phyloP scores from a whole-genome alignment of 805 yeast genomes.

The Wickerhamiella lipophila region DNA sequence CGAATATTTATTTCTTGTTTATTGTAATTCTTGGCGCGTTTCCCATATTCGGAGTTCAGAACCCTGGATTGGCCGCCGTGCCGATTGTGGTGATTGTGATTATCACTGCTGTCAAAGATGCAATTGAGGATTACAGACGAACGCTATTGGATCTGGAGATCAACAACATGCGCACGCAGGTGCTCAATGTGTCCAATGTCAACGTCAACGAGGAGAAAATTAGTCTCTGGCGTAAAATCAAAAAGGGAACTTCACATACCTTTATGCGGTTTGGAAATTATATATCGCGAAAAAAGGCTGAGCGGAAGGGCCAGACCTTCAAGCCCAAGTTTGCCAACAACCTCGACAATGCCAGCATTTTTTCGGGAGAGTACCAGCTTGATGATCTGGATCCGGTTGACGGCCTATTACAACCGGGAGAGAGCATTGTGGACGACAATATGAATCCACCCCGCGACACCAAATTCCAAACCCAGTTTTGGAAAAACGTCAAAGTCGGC shows the following conservation, averaged over 20 bases:
- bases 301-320: constrained; percentile 5
- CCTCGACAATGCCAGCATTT: not conserved
- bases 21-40: constrained; percentile 66
- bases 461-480: constrained; percentile 38
- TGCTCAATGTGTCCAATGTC: constrained; percentile 44
- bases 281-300: constrained; percentile 13
- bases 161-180: constrained; percentile 51
- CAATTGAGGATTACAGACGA: constrained; percentile 63
- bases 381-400: constrained; percentile 16
- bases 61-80: constrained; percentile 64
- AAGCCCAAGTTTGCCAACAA: constrained; percentile 1
- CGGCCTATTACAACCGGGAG: not conserved
- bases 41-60: constrained; percentile 58
- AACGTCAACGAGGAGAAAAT: constrained; percentile 46
- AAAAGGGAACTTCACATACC: constrained; percentile 34
- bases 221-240: constrained; percentile 54
- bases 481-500: constrained; percentile 70
- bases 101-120: constrained; percentile 65
- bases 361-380: constrained; percentile 7
- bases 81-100: constrained; percentile 70
- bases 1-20: constrained; percentile 74
- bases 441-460: constrained; percentile 23
- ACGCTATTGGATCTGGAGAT: constrained; percentile 51
- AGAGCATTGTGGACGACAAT: not conserved
- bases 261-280: constrained; percentile 14